These are phyloP conservation scores for Ustilaginoidea virens DNA, from an alignment of 2,329 filamentous ascomycete genomes.

Conservation along the genomic window DNA sequence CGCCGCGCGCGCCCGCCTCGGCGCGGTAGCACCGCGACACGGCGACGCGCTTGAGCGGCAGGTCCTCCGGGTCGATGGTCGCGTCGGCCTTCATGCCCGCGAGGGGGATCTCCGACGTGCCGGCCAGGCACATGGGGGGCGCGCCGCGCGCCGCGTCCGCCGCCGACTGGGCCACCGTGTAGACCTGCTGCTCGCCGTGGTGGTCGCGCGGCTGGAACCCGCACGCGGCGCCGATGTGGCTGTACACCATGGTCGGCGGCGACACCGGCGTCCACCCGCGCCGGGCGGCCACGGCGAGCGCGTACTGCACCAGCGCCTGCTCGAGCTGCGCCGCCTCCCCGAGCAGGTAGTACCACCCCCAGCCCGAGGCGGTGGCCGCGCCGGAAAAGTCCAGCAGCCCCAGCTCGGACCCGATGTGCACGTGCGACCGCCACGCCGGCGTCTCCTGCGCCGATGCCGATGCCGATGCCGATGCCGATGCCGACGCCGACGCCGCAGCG, in stretches of 20 bases:
- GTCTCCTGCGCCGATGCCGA: constrained; percentile 10
- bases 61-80: constrained; percentile 44
- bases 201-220: constrained; percentile 90
- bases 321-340: constrained; percentile 88
- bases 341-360: constrained; percentile 97
- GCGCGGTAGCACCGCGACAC: constrained; percentile 89
- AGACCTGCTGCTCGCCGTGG: constrained; percentile 84
- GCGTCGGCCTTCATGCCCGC: constrained; percentile 76
- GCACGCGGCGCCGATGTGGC: constrained; percentile 77
- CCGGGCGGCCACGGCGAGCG: constrained; percentile 55
- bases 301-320: constrained; percentile 81
- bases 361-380: constrained; percentile 70
- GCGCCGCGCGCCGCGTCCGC: constrained; percentile 45
- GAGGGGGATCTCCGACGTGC: constrained; percentile 87
- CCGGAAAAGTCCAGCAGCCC: constrained; percentile 79
- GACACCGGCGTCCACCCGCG: constrained; percentile 68
- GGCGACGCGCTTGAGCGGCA: constrained; percentile 70
- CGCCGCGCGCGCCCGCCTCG: constrained; percentile 79
- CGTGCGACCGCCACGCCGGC: constrained; percentile 54
- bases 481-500: too few relatives aligned
- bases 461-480: too few relatives aligned
- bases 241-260: constrained; percentile 83
- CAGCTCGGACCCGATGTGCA: constrained; percentile 74
- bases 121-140: constrained; percentile 62
- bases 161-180: constrained; percentile 53